Evolutionary conservation across 345 rosid species (phyloP), one percentile per base, ranked within the genome.

Genomic region (Firmiana major): DNA sequence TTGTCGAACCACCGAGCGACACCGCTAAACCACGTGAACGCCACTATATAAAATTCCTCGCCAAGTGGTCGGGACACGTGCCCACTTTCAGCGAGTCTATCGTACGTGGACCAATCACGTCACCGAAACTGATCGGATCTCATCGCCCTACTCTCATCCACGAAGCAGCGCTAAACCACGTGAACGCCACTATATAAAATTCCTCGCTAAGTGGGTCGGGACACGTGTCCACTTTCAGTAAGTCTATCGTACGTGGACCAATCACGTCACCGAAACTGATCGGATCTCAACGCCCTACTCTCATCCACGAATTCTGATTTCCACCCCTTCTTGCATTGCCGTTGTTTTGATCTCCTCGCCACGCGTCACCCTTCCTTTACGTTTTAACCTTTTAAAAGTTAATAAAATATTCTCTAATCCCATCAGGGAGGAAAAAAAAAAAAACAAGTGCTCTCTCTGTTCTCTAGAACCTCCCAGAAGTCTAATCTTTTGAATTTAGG

Each of bases 251-350:
- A 89, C 94, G 91, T 93, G 97, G 89, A 88, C 98, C 91, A 92
- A 87, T 89, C 51, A 60, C 7, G 28, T 28, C 21, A 26, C 40
- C 10, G 90, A 84, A 89, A 93, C 85, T 89, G 98, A 93, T 93
- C 89, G 93, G 92, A 92, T 90, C 90, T 77, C 83, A 82, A 80
- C 77, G 58, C 82, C 71, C 75, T 31, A 70, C 83, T 89, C 95
- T 89, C 94, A 86, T 86, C 98, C 98, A 93, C 97, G 86, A 93
- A 78, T 89, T 90, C 81, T 84, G 97, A 88, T 88, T 80, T 87
- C 79, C n/a, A 65, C 43, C 79, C 22, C 54, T 68, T 67, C 85
- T 45, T 17, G 82, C 67, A 71, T 79, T 63, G 81, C 79, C 75
- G 78, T 67, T 75, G 81, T 68, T 66, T 83, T 75, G 90, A 89